Conservation (phyloP, 805 yeast genomes). For the Cyberlindnera maclurae region DNA sequence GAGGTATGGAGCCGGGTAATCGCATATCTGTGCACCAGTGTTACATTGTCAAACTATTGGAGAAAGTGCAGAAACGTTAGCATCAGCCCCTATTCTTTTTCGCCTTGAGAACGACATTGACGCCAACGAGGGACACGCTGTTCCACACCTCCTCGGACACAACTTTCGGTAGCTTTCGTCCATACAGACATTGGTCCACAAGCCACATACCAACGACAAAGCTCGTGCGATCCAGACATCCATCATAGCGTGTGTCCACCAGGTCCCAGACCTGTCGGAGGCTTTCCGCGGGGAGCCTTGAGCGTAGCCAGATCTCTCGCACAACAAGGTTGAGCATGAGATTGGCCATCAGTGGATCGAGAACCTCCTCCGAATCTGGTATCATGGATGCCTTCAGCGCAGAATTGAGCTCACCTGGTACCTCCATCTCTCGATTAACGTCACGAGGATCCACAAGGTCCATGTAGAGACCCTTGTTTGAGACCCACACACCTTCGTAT, state of each 20-base stretch:
- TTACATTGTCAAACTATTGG: too few relatives aligned
- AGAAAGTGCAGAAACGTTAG: too few relatives aligned
- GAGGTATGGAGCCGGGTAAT: too few relatives aligned
- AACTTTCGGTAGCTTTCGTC: slow-evolving; percentile 74
- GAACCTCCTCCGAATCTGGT: slow-evolving; percentile 21
- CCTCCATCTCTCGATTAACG: slow-evolving; percentile 12
- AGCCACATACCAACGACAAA: slow-evolving; percentile 97
- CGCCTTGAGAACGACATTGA: slow-evolving; percentile 22
- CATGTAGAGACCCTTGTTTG: slow-evolving; percentile 67
- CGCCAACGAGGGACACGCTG: slow-evolving; percentile 52
- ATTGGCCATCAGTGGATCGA: slow-evolving; percentile 16
- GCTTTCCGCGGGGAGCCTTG: slow-evolving; percentile 58
- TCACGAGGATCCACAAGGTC: slow-evolving; percentile 21
- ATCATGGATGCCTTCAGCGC: slow-evolving; percentile 23
- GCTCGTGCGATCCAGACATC: slow-evolving; percentile 70
- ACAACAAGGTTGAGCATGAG: slow-evolving; percentile 45
- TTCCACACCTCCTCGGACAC: slow-evolving; percentile 73
- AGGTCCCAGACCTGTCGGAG: slow-evolving; percentile 61
- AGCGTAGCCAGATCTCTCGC: slow-evolving; percentile 72
- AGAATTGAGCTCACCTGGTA: slow-evolving; percentile 18
- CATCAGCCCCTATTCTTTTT: too few relatives aligned
- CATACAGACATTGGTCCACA: slow-evolving; percentile 92
- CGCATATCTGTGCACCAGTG: too few relatives aligned
- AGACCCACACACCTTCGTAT: slow-evolving; percentile 91
- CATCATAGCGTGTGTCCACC: slow-evolving; percentile 62